phyloP scores from a whole-genome alignment of 1,139 yeast species.

The Lodderomyces theae region DNA sequence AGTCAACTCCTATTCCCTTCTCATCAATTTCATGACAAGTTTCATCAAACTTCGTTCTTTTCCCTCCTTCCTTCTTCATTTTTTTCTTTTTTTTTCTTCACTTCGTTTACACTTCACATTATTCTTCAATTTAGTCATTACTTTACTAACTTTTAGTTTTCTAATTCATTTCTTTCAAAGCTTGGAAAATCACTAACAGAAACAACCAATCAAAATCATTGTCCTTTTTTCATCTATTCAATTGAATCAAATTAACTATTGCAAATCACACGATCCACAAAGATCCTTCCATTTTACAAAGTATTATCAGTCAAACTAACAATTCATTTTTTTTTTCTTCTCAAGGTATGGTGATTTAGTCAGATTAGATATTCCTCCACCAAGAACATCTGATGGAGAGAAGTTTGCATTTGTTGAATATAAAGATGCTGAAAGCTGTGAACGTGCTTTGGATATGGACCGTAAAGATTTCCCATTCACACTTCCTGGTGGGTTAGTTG shows the following conservation, averaged over 20 bases:
- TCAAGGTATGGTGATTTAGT: conserved; percentile 59
- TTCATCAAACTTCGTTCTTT: too few relatives aligned
- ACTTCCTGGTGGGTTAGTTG: conserved; percentile 42
- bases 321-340: conserved; percentile 1
- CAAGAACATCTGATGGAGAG: conserved; percentile 60
- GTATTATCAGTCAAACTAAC: conserved; percentile 17
- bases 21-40: too few relatives aligned
- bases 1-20: too few relatives aligned
- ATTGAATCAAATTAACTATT: not conserved
- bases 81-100: not conserved
- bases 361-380: conserved; percentile 70
- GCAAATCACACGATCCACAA: conserved; percentile 4
- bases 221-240: conserved; percentile 3
- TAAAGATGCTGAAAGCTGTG: conserved; percentile 58
- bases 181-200: conserved; percentile 1
- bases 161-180: conserved; percentile 9
- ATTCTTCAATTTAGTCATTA: too few relatives aligned
- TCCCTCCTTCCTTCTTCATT: not conserved
- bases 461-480: conserved; percentile 44
- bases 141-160: not conserved
- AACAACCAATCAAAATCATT: conserved; percentile 1
- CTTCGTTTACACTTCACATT: not conserved
- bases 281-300: not conserved
- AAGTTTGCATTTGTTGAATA: conserved; percentile 76
- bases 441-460: conserved; percentile 55